Conservation (phyloP, 2,329 filamentous ascomycete genomes). For the Trichoderma sp. region DNA sequence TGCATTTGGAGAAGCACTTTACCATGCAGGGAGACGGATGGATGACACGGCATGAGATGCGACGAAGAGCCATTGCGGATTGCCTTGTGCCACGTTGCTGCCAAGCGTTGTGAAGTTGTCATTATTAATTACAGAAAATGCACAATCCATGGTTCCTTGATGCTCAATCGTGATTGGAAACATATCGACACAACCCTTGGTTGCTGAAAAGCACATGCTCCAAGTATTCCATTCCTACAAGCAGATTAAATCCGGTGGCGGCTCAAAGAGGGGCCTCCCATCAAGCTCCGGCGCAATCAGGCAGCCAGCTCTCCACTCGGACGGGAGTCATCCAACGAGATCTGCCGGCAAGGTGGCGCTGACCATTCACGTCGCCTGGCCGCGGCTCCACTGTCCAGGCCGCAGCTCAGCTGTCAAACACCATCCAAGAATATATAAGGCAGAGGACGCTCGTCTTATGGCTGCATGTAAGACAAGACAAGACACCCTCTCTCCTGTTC, state of each 20-base stretch:
- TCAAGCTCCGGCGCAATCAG: neutral
- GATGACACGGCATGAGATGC: neutral
- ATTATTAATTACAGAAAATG: neutral
- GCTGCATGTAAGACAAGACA: neutral
- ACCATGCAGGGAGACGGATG: neutral
- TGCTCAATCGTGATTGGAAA: too few relatives aligned
- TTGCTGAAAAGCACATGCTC: neutral
- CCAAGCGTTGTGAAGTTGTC: neutral
- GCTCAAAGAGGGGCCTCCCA: neutral
- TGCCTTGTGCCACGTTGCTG: neutral
- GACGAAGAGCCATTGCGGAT: neutral
- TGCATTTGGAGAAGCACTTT: neutral
- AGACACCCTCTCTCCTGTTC: neutral
- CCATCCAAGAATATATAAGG: neutral
- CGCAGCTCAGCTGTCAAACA: constrained; percentile 8
- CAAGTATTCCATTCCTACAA: too few relatives aligned
- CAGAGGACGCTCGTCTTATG: neutral
- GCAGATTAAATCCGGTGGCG: neutral
- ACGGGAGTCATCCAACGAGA: constrained; percentile 19
- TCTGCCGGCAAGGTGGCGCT: neutral
- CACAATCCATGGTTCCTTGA: neutral
- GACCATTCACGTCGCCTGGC: neutral
- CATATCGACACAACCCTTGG: neutral
- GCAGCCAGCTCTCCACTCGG: constrained; percentile 13
- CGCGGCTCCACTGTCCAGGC: constrained; percentile 11